Conservation (phyloP, 768 basidiomycete genomes). For the Mycena belliarum region DNA sequence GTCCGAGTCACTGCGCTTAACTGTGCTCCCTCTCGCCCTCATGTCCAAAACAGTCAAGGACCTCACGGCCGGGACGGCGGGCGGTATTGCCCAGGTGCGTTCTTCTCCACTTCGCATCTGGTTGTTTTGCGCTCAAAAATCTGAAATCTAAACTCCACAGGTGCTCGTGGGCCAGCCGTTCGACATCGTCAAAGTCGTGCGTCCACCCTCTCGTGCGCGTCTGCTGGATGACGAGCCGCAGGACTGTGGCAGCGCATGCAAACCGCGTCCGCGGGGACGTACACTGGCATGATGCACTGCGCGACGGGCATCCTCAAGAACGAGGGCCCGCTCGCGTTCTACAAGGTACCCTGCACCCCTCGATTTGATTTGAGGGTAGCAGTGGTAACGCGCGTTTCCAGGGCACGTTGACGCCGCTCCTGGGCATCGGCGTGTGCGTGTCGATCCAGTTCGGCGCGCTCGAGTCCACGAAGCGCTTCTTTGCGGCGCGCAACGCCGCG, state of each 20-base stretch:
- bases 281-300: slow-evolving; percentile 84
- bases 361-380: too few species aligned
- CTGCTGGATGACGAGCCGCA: too few species aligned
- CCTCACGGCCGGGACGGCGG: slow-evolving; percentile 86
- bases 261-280: slow-evolving; percentile 89
- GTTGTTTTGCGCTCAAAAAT: too few species aligned
- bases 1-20: slow-evolving; percentile 12
- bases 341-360: slow-evolving; percentile 69
- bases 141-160: too few species aligned
- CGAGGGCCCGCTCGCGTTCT: slow-evolving; percentile 92
- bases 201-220: too few species aligned
- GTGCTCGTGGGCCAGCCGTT: slow-evolving; percentile 93
- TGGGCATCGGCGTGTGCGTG: slow-evolving; percentile 93
- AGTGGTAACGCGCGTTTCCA: too few species aligned
- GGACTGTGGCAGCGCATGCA: slow-evolving; percentile 71
- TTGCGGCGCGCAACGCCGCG: slow-evolving; percentile 61
- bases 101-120: too few species aligned
- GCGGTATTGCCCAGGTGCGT: slow-evolving; percentile 88
- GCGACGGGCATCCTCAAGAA: slow-evolving; percentile 88
- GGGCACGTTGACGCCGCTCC: slow-evolving; percentile 88
- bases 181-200: slow-evolving; percentile 71
- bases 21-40: background rate
- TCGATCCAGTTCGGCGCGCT: slow-evolving; percentile 95
- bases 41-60: slow-evolving; percentile 81
- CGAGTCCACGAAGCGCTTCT: slow-evolving; percentile 82